These are phyloP conservation scores for Smallanthus sonchifolius DNA, from an alignment of 129 eudicot species.

Conservation along the genomic window DNA sequence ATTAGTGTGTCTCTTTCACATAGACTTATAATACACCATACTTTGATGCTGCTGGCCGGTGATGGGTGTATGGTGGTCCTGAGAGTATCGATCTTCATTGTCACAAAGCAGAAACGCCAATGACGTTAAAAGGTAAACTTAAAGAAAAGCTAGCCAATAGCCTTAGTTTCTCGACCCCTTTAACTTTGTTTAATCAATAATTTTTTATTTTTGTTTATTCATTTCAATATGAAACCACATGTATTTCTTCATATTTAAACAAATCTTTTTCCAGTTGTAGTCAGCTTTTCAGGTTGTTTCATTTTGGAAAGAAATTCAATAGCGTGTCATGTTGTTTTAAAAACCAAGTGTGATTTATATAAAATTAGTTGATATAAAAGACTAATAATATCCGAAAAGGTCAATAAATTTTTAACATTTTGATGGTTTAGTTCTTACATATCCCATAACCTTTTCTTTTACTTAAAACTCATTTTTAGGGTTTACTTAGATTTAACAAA, in stretches of 20 bases:
- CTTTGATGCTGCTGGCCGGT: conserved; percentile 16
- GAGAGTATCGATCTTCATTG: conserved; percentile 28
- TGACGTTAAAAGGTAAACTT: conserved; percentile 26
- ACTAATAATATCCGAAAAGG: not conserved
- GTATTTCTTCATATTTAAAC: not conserved
- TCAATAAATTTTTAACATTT: not conserved
- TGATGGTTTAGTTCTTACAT: not conserved
- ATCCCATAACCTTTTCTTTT: not conserved
- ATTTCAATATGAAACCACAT: not conserved
- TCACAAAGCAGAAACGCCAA: conserved; percentile 24
- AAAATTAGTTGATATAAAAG: not conserved
- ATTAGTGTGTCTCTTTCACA: not conserved
- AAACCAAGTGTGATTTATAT: not conserved
- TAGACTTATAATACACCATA: not conserved
- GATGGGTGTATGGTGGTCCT: conserved; percentile 36
- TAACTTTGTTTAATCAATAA: conserved; percentile 13
- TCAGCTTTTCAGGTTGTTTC: conserved; percentile 1
- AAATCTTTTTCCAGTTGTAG: conserved; percentile 19
- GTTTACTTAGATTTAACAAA: not conserved
- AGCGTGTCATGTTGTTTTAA: not conserved
- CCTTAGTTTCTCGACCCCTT: conserved; percentile 15
- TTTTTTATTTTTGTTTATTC: not conserved
- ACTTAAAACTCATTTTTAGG: not conserved
- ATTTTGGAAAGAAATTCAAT: not conserved
- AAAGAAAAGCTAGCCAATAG: conserved; percentile 31